Evolutionary conservation across 2,329 filamentous ascomycete genomes (phyloP).

Genomic region (Colletotrichum plurivorum): DNA sequence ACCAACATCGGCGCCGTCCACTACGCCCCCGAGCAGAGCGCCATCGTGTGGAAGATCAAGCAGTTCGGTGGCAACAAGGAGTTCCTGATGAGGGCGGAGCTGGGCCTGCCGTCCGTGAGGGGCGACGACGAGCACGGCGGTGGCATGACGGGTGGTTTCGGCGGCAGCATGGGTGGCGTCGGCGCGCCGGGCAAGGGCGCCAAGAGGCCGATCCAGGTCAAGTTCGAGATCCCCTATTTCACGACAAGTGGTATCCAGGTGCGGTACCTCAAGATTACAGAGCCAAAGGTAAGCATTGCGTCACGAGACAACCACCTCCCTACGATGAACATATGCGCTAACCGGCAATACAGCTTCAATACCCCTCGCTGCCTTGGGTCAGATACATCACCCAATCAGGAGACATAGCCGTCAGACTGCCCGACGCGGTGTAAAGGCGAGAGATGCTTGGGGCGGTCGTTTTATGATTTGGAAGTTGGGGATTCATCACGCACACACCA

Average conservation of each 20-base stretch:
- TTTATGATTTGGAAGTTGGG: constrained; percentile 4
- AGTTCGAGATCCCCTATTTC: constrained; percentile 99
- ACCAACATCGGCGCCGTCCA: constrained; percentile 98
- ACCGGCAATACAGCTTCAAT: constrained; percentile 81
- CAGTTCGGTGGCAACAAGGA: constrained; percentile 99
- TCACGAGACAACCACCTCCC: not conserved
- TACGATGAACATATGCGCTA: constrained; percentile 21
- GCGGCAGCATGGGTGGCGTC: constrained; percentile 95
- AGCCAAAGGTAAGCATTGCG: constrained; percentile 83
- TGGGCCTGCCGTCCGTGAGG: constrained; percentile 92
- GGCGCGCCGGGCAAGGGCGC: constrained; percentile 82
- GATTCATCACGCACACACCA: not conserved
- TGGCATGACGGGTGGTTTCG: constrained; percentile 97
- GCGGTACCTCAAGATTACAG: constrained; percentile 98
- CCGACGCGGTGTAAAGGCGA: constrained; percentile 81
- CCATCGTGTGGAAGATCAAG: constrained; percentile 99
- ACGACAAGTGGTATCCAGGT: constrained; percentile 99
- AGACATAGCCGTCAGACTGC: constrained; percentile 94
- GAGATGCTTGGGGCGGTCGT: not conserved
- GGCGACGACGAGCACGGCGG: constrained; percentile 96
- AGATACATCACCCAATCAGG: constrained; percentile 98
- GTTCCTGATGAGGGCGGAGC: constrained; percentile 97
- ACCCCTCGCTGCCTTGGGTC: constrained; percentile 97
- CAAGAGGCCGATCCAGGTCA: constrained; percentile 97
- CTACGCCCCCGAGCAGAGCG: constrained; percentile 96